These are phyloP conservation scores for Pestalotiopsis sp. DNA, from an alignment of 2,329 filamentous ascomycete species.

Conservation along the genomic window DNA sequence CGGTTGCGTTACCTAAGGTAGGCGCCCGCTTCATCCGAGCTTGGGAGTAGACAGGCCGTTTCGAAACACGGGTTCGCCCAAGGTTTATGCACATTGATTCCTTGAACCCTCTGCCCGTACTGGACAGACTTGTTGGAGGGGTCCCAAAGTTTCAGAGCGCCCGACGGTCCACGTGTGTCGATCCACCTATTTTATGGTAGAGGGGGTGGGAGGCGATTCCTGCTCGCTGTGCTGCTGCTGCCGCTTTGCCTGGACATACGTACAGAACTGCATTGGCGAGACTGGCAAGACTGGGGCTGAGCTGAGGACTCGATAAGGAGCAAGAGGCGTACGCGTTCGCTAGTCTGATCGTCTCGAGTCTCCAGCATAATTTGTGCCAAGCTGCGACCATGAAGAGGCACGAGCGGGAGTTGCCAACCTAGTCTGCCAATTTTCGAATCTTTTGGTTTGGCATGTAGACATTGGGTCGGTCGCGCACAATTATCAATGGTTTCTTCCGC, in stretches of 20 bases:
- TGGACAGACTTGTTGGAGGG: background rate
- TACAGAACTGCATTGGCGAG: too few species aligned
- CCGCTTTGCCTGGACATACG: too few species aligned
- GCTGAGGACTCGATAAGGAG: background rate
- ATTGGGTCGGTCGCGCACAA: background rate
- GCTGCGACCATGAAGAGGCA: slow-evolving; percentile 4
- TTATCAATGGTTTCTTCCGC: background rate
- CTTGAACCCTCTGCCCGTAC: background rate
- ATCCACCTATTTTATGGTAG: background rate
- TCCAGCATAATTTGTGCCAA: background rate
- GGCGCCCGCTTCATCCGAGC: background rate
- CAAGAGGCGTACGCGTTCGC: background rate
- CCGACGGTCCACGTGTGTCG: background rate
- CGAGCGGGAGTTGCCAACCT: background rate
- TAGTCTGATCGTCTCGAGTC: slow-evolving; percentile 9
- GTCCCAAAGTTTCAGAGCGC: background rate
- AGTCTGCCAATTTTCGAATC: background rate
- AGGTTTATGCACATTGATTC: background rate
- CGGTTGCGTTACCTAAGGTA: background rate
- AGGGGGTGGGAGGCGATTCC: too few species aligned
- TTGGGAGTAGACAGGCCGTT: background rate
- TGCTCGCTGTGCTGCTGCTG: too few species aligned
- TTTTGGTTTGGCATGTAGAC: background rate
- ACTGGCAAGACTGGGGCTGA: background rate
- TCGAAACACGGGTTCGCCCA: background rate